Base-by-base conservation (phyloP, 257 asterid species). In the Perilla frutescens region DNA sequence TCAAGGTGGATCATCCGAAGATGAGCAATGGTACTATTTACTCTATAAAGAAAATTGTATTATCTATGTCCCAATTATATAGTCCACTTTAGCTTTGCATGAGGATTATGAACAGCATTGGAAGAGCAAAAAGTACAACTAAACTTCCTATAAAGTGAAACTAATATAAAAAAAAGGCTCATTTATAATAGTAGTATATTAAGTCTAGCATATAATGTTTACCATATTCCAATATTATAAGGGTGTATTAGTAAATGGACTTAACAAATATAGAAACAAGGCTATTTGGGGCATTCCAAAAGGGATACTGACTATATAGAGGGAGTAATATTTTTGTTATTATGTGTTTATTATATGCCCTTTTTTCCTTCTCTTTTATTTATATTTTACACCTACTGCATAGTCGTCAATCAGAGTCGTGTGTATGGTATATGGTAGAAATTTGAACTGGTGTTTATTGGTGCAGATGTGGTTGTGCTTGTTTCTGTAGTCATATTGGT, bases 401-500 rank as follows among this genome's bases (percentile, higher is more conserved):
- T 59, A 29, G 37, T 56, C 41, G 14, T 11, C 3, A 1, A 36
- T 44, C 20, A 3, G 26, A 20, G 26, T 20, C 26, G 39, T 54
- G 32, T 8, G 43, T 69, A 51, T 49, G 60, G 37, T 41, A 31
- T 61, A 60, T 20, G 13, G n/a, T 50, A 6, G 13, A 58, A 70
- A 45, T 34, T 39, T 51, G 62, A 43, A 49, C 9, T 34, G 71
- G 53, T 56, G 55, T 59, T 79, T 20, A 45, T 71, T 75, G 62
- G 69, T 84, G 87, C 91, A 91, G 97, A 83, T 68, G 85, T 86
- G 57, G 96, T 89, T 53, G 92, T 89, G 55, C 68, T 91, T 73
- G 93, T 89, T 34, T 90, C 97, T 66, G 97, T 88, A 62, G 61
- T 86, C 73, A 87, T 91, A 73, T 85, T 91, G 75, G 86, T 91